Conservation (phyloP, 139 green algal species). For the Asterochloris erici region DNA sequence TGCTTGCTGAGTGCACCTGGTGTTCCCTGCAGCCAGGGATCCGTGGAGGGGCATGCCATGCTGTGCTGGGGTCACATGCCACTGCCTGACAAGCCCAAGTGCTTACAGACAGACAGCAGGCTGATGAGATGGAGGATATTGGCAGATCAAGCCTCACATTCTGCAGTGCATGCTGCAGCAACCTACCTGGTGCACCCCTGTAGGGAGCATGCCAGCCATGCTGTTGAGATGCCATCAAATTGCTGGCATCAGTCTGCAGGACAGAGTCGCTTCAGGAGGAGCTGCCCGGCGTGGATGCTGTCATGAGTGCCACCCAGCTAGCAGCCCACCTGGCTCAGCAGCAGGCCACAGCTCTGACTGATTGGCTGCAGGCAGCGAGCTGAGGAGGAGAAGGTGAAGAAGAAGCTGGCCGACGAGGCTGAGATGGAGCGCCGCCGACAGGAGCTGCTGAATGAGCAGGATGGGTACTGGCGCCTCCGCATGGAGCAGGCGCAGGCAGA, state of each 20-base stretch:
- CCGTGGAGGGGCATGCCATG: background rate
- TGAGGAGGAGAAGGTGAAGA: too few relatives aligned
- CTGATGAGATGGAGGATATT: too few relatives aligned
- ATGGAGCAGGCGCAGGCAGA: constrained; percentile 30
- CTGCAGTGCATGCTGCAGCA: too few relatives aligned
- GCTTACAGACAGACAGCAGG: too few relatives aligned
- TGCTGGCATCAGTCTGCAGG: too few relatives aligned
- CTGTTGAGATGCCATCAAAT: too few relatives aligned
- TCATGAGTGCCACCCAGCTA: background rate
- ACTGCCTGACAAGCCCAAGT: too few relatives aligned
- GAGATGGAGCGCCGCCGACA: constrained; percentile 57
- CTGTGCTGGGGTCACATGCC: background rate
- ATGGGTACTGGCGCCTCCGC: constrained; percentile 73
- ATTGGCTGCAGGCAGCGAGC: constrained; percentile 21
- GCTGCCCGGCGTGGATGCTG: background rate
- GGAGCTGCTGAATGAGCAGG: constrained; percentile 71
- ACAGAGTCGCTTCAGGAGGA: too few relatives aligned
- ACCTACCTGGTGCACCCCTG: background rate
- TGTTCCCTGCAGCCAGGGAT: background rate
- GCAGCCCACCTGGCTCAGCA: background rate
- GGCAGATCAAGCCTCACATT: too few relatives aligned
- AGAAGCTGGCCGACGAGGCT: constrained; percentile 34
- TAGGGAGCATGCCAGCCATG: background rate
- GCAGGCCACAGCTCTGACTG: background rate
- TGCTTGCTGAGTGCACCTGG: too few relatives aligned